Percentiles rank a stretch among this genome's conserved stretches.
Conservation (phyloP, 2,329 filamentous ascomycete species). For the Corynespora cassiicola region DNA sequence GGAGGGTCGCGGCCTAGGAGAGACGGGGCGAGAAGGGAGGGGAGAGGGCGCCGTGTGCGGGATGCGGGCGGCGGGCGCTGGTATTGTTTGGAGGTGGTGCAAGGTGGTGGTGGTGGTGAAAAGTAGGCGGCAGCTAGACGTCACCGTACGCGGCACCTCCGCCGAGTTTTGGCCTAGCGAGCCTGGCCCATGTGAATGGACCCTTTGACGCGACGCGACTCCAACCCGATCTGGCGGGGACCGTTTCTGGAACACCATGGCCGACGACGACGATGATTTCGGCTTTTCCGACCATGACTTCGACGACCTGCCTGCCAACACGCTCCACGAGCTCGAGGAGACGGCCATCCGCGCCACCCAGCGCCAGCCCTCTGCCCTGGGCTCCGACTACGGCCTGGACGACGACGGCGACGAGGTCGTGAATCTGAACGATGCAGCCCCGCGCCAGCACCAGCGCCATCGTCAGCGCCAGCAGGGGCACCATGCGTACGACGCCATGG, state of each 20-base stretch:
- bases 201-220: background rate
- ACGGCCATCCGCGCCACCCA: conserved; percentile 53
- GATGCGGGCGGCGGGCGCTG: no score
- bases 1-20: no score
- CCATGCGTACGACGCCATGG: conserved; percentile 20
- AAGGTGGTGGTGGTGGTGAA: conserved; percentile 7
- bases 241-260: no score
- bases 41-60: no score
- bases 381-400: conserved; percentile 53
- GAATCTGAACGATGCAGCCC: conserved; percentile 49
- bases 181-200: conserved; percentile 3
- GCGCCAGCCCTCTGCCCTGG: conserved; percentile 16
- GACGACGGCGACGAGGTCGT: conserved; percentile 51
- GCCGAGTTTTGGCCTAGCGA: conserved; percentile 3
- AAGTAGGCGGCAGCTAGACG: conserved; percentile 2
- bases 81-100: no score
- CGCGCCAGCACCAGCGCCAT: conserved; percentile 5
- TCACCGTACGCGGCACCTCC: conserved; percentile 4
- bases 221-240: no score
- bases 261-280: conserved; percentile 53
- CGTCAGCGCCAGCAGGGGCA: conserved; percentile 4
- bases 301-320: conserved; percentile 52
- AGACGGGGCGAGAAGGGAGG: background rate
- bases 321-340: conserved; percentile 53
- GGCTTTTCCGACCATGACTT: conserved; percentile 54